Base-by-base conservation (phyloP, 108 stramenopile species). In the Aurantiochytrium sp. region DNA sequence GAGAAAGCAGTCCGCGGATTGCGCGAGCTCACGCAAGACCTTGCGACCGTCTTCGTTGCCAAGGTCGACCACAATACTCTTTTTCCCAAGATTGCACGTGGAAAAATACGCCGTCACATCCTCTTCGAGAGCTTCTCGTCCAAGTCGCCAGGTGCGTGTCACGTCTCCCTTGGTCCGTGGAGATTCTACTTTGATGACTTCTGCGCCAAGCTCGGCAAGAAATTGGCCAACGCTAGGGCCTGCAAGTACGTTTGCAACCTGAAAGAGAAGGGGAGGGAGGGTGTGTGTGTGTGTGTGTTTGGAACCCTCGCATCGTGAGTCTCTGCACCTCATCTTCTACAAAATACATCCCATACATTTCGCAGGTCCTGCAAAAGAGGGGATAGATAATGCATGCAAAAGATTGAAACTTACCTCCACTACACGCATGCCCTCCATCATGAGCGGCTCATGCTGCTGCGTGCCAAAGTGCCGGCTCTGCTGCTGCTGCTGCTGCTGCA, bases 141-240 rank as follows among this genome's bases (percentile, higher is more conserved):
- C 49, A 10, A 83, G 51, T n/a, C 76, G 0, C 76, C 76, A 83
- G n/a, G 76, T 83, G 10, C 76, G 76, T 2, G 76, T 83, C 25
- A 83, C 76, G 51, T 83, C 76, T 12, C 76, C 76, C 19, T 83
- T 83, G 2, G 64, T 69, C 14, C 25, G 35, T 6, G 76, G 76
- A 6, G 49, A 53, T 4, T 83, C 76, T 6, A 83, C 76, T 45
- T 83, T 83, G 51, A 83, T 83, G 43, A 83, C 76, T 83, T 53
- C 49, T 6, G 76, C 76, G 45, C 76, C 76, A 6, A 83, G 76
- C 5, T 83, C 76, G 10, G 49, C 76, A 23, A 83, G 76, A 23
- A 83, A 83, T 35, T 83, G 76, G 4, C 76, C 76, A 12, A 83
- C 76, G 51, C 76, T 83, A 12, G 76, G 76, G 16, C 76, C 76